phyloP scores from a whole-genome alignment of 202 grass and related monocot genomes.

The Eragrostis tef region DNA sequence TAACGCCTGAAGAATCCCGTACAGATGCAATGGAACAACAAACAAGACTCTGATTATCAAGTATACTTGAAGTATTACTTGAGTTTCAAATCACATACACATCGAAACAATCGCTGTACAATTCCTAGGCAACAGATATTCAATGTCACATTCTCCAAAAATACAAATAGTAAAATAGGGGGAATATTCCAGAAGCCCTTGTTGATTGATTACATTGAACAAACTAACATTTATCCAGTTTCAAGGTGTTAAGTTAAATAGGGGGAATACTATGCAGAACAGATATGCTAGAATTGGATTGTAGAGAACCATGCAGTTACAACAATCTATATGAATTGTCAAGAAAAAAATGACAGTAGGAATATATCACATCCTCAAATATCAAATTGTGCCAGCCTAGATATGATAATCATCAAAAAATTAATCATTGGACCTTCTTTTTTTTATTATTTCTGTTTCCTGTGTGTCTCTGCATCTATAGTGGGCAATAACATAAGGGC shows the following conservation, averaged over 20 bases:
- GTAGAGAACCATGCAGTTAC: slow-evolving; percentile 10
- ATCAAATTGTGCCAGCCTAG: neutral
- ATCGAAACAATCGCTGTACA: neutral
- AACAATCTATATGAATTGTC: slow-evolving; percentile 44
- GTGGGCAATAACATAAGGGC: slow-evolving; percentile 15
- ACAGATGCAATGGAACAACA: slow-evolving; percentile 27
- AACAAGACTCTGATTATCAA: slow-evolving; percentile 19
- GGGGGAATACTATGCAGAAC: neutral
- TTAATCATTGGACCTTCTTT: neutral
- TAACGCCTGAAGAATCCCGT: slow-evolving; percentile 8
- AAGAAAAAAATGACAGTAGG: neutral
- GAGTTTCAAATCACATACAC: slow-evolving; percentile 17
- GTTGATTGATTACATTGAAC: neutral
- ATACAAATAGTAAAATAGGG: neutral
- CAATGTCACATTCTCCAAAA: neutral
- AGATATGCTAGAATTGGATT: slow-evolving; percentile 24
- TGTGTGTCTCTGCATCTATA: neutral
- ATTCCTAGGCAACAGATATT: neutral
- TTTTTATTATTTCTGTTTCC: neutral
- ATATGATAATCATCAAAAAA: slow-evolving; percentile 17
- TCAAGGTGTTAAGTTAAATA: slow-evolving; percentile 26
- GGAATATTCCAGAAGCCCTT: neutral
- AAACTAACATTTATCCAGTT: neutral
- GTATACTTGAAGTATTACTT: slow-evolving; percentile 18
- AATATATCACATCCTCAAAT: slow-evolving; percentile 3